These are phyloP conservation scores for Didymella exigua DNA, from an alignment of 2,329 filamentous ascomycete species.

Conservation along the genomic window DNA sequence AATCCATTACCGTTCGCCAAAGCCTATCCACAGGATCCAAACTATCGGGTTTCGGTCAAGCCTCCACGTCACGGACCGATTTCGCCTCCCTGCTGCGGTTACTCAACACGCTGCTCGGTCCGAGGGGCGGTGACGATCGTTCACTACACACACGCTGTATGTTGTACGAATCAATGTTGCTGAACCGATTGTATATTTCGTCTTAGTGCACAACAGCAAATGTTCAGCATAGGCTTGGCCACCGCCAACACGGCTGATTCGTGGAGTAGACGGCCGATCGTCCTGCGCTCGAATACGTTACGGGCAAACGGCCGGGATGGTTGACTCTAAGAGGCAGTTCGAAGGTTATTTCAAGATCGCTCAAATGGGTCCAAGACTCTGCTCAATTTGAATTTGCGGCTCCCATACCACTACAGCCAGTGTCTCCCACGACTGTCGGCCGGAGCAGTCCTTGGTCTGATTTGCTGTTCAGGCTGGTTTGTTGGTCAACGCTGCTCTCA, in stretches of 20 bases:
- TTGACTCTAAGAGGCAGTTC: neutral
- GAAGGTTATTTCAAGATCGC: neutral
- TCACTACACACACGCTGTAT: neutral
- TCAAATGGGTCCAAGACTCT: neutral
- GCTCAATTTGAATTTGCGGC: neutral
- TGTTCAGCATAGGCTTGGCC: neutral
- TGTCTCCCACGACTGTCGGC: neutral
- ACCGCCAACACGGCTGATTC: neutral
- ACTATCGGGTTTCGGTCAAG: slow-evolving; percentile 13
- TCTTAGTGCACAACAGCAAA: neutral
- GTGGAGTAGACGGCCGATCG: neutral
- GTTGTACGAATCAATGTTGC: neutral
- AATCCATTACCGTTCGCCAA: neutral
- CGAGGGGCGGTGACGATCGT: neutral
- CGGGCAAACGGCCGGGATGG: neutral
- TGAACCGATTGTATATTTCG: neutral
- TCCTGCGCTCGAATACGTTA: neutral
- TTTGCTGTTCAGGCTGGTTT: neutral
- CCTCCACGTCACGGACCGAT: slow-evolving; percentile 8
- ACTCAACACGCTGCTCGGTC: neutral
- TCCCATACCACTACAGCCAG: neutral
- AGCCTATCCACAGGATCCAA: slow-evolving; percentile 6
- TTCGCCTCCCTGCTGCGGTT: neutral
- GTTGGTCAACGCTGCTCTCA: neutral
- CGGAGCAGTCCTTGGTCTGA: neutral